These are phyloP conservation scores for Coleophoma eucalyptorum DNA, from an alignment of 2,329 filamentous ascomycete species.

Conservation along the genomic window DNA sequence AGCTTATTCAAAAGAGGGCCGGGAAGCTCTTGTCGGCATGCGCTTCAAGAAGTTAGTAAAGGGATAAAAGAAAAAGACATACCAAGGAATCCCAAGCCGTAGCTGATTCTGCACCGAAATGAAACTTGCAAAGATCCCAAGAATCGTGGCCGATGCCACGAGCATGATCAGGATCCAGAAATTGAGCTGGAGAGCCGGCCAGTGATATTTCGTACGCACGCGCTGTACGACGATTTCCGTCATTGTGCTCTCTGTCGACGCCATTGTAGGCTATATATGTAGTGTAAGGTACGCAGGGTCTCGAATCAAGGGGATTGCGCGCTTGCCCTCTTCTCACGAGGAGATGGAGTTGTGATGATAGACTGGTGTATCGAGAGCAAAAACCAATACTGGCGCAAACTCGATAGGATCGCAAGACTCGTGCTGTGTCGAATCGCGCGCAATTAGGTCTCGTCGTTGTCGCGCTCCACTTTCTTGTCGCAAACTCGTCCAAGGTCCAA, in stretches of 20 bases:
- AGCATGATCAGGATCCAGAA: constrained; percentile 66
- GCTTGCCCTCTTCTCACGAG: too few species aligned
- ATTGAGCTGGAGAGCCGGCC: constrained; percentile 65
- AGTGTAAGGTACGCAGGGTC: neutral
- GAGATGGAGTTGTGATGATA: too few species aligned
- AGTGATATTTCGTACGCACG: constrained; percentile 48
- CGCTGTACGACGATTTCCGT: constrained; percentile 21
- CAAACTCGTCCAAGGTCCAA: too few species aligned
- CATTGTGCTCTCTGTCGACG: constrained; percentile 18
- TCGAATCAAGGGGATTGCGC: neutral
- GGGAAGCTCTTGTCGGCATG: neutral
- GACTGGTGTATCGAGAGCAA: too few species aligned
- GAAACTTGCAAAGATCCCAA: constrained; percentile 60
- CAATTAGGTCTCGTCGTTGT: too few species aligned
- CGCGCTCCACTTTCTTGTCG: too few species aligned
- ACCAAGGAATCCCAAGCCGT: constrained; percentile 56
- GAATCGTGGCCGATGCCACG: constrained; percentile 50
- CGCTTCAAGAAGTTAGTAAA: neutral
- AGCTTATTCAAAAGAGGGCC: neutral
- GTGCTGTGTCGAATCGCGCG: too few species aligned
- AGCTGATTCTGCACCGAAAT: constrained; percentile 55
- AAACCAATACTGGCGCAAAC: too few species aligned
- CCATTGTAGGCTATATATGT: constrained; percentile 15
- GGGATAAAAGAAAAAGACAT: constrained; percentile 18
- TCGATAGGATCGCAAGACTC: too few species aligned